Base-by-base conservation (phyloP, 306 rosid genomes). In the Glycine soja region DNA sequence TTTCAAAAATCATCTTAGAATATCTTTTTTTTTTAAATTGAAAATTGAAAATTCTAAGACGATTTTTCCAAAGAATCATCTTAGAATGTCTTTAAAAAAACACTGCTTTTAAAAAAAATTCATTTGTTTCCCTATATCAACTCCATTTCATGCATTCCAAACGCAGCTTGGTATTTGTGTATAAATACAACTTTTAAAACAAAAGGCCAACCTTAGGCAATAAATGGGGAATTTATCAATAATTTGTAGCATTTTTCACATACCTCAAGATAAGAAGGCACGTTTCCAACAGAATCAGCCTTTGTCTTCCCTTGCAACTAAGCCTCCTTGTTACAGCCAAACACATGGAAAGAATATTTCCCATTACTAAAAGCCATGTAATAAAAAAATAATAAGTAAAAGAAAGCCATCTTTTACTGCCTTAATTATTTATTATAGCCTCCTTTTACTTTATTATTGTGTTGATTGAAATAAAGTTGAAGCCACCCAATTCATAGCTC, bases 231-330 rank as follows among this genome's bases (percentile, higher is more conserved):
- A 62, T 72, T 86, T n/a, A 4, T 38, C 43, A 85, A 78, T 76
- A 76, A 71, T 71, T 63, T 5, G 40, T 45, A n/a, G 18, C 53
- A 78, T 77, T 61, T 36, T 24, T 61, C 19, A 34, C 54, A 62
- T 91, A 93, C 97, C 97, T 91, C 89, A 75, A 89, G 88, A 24
- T 24, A 24, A 61, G 92, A 90, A 51, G 86, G 76, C 76, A 85
- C 71, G 72, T 88, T 89, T 80, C 90, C 87, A 53, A 82, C 75
- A 84, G 90, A 92, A 83, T 90, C 86, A 40, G 40, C 86, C 87
- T 90, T 91, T 88, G 91, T 84, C 77, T 84, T 90, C 48, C 95
- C 90, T 84, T 92, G 90, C 90, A 95, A 89, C 92, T 93, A 92
- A 87, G 91, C 92, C 90, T 92, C 98, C 86, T 95, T 95, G 91